phyloP scores from a whole-genome alignment of 2,329 filamentous ascomycete species.

The Fusarium xyrophilum region DNA sequence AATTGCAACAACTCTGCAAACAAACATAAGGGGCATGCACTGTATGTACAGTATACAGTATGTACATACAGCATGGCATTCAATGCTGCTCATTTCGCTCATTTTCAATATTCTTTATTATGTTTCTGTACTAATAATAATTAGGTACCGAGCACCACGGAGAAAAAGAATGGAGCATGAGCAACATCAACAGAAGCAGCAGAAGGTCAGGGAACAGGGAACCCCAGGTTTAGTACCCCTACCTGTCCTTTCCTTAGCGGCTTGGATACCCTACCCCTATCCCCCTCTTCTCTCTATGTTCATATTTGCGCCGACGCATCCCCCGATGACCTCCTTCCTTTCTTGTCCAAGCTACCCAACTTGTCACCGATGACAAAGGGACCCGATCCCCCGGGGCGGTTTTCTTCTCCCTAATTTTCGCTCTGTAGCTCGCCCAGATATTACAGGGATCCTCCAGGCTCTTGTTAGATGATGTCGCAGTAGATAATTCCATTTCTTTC shows the following conservation, averaged over 20 bases:
- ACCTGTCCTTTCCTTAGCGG: not conserved
- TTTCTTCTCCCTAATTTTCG: not conserved
- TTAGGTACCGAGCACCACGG: not conserved
- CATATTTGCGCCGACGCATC: slow-evolving; percentile 12
- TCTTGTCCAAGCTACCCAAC: not conserved
- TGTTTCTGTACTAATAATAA: not conserved
- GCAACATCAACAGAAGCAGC: not conserved
- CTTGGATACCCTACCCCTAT: not conserved
- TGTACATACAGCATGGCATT: not conserved
- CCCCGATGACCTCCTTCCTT: not conserved
- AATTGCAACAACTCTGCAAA: not conserved
- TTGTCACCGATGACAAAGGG: slow-evolving; percentile 15
- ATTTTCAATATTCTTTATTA: not conserved
- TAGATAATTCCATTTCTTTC: not conserved
- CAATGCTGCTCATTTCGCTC: not conserved
- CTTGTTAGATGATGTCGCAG: not conserved
- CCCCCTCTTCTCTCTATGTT: slow-evolving; percentile 9
- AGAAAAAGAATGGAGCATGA: not conserved
- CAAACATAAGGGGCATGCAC: not conserved
- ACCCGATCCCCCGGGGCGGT: slow-evolving; percentile 18
- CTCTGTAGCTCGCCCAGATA: not conserved
- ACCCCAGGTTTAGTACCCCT: slow-evolving; percentile 29
- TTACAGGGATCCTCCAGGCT: not conserved
- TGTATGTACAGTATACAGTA: not conserved
- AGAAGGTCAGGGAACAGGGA: slow-evolving; percentile 2